A percentile compares a stretch with the other conserved stretches of the same genome.
Conservation (phyloP, 306 rosid genomes). For the Cicer chorassanicum region DNA sequence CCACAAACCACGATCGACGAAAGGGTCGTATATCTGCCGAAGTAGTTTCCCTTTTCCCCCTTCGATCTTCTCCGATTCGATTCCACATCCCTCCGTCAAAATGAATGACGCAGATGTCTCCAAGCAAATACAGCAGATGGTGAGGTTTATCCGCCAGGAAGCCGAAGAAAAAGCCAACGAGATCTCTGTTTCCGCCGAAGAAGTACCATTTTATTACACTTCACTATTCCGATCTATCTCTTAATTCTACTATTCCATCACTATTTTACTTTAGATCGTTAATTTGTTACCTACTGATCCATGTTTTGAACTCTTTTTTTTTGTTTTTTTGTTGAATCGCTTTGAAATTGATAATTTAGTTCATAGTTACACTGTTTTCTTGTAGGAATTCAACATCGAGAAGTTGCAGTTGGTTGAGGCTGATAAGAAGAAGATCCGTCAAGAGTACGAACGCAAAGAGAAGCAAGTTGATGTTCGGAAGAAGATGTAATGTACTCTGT, state of each 20-base stretch:
- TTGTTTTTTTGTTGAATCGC: conserved; percentile 1
- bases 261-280: neutral
- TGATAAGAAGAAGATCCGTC: conserved; percentile 98
- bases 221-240: neutral
- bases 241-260: neutral
- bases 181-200: conserved; percentile 98
- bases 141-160: conserved; percentile 95
- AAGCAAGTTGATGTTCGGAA: conserved; percentile 93
- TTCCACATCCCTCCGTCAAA: conserved; percentile 38
- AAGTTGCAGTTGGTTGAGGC: conserved; percentile 96
- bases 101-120: conserved; percentile 98
- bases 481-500: conserved; percentile 69
- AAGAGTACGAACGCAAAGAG: conserved; percentile 94
- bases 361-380: neutral
- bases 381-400: conserved; percentile 96
- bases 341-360: conserved; percentile 26
- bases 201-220: conserved; percentile 51
- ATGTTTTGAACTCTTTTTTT: neutral
- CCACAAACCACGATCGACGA: conserved; percentile 43
- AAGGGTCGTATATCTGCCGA: conserved; percentile 25
- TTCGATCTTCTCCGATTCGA: conserved; percentile 58
- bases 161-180: conserved; percentile 99
- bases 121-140: conserved; percentile 99
- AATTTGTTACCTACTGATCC: neutral
- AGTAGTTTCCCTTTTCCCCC: neutral